phyloP scores from a whole-genome alignment of 805 yeast genomes.

The Ascoidea rubescens region DNA sequence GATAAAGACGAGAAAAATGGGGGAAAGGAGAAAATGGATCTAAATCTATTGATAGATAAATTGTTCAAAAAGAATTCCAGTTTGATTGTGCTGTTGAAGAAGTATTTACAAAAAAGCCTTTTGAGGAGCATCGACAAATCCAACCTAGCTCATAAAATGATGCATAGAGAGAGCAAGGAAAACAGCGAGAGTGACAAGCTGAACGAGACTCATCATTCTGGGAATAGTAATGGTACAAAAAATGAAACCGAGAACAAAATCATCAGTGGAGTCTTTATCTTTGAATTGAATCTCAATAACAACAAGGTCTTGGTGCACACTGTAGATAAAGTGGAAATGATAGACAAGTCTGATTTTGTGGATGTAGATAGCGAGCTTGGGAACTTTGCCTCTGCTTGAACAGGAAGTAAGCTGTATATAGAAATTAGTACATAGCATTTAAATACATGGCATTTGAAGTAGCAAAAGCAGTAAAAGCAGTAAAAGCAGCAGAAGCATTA shows the following conservation, averaged over 20 bases:
- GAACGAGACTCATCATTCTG: conserved; percentile 2
- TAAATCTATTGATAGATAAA: conserved; percentile 1
- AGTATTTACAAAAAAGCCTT: conserved; percentile 2
- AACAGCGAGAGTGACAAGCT: background rate
- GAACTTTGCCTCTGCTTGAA: background rate
- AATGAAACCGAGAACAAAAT: conserved; percentile 13
- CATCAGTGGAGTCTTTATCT: conserved; percentile 43
- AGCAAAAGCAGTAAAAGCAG: no score
- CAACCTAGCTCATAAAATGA: background rate
- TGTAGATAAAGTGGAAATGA: conserved; percentile 48
- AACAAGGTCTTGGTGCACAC: conserved; percentile 46
- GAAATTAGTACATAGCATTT: no score
- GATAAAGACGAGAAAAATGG: background rate
- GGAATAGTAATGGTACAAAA: background rate
- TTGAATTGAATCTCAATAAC: conserved; percentile 47
- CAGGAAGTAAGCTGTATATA: no score
- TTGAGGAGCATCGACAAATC: background rate
- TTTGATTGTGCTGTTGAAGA: conserved; percentile 1
- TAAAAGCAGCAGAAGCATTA: no score
- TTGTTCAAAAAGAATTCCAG: conserved; percentile 1
- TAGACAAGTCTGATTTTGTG: conserved; percentile 24
- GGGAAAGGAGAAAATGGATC: background rate
- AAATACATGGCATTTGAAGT: no score
- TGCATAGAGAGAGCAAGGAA: background rate
- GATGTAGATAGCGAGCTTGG: background rate